A percentile compares a stretch with the other conserved stretches of the same genome.
Evolutionary conservation across 1,284 basidiomycete genomes (phyloP).

Genomic region (Lentinus polychrous): DNA sequence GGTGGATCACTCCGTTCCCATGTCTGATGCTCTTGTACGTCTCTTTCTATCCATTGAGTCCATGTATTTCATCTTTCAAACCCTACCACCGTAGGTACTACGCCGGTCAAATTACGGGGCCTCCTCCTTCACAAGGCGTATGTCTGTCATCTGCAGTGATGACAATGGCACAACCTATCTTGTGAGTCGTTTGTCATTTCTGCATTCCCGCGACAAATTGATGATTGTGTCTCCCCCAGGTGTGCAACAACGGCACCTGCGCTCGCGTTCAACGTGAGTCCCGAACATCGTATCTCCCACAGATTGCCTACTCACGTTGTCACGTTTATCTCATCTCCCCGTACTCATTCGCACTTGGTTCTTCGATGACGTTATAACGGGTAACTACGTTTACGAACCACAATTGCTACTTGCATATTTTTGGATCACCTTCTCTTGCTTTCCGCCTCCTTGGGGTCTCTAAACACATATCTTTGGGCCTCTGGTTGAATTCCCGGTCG

Average conservation of each 20-base stretch:
- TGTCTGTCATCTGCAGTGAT: slow-evolving; percentile 13
- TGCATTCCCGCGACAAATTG: too few species aligned
- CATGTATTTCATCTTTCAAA: neutral
- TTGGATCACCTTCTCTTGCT: too few species aligned
- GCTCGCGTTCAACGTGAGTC: slow-evolving; percentile 15
- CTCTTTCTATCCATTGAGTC: neutral
- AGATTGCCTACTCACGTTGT: too few species aligned
- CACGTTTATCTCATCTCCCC: too few species aligned
- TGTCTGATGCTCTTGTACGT: slow-evolving; percentile 13
- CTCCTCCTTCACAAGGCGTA: slow-evolving; percentile 5
- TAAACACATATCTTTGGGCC: too few species aligned
- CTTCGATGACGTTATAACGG: too few species aligned
- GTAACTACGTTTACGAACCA: too few species aligned
- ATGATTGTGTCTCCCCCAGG: slow-evolving; percentile 6
- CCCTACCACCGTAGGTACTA: slow-evolving; percentile 9
- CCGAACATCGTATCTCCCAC: neutral
- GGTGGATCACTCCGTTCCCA: slow-evolving; percentile 17
- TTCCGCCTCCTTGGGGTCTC: too few species aligned
- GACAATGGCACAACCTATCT: slow-evolving; percentile 10
- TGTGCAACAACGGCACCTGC: slow-evolving; percentile 12
- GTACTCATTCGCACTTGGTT: too few species aligned
- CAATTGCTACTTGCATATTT: too few species aligned
- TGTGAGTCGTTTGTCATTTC: slow-evolving; percentile 6
- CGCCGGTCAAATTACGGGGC: slow-evolving; percentile 10
- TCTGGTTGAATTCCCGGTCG: too few species aligned